Evolutionary conservation across 1,284 basidiomycete genomes (phyloP).

Genomic region (Boletus albobrunnescens): DNA sequence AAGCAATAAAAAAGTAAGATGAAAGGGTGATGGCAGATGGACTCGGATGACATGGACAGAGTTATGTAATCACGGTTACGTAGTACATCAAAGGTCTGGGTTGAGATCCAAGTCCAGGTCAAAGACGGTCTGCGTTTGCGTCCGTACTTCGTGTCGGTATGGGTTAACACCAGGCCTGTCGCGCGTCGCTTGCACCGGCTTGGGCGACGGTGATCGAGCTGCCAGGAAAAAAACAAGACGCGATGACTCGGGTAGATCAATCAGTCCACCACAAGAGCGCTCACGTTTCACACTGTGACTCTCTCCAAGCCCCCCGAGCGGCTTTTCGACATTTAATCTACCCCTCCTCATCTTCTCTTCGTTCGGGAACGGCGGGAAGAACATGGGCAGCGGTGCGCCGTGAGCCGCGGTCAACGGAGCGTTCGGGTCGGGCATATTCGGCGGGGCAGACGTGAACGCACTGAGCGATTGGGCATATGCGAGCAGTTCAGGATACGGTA

Average conservation of each 20-base stretch:
- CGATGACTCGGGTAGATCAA: conserved; percentile 1
- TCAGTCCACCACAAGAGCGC: conserved; percentile 24
- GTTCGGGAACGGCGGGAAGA: conserved; percentile 83
- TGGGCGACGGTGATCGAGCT: conserved; percentile 55
- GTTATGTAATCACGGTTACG: conserved; percentile 27
- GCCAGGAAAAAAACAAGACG: background rate
- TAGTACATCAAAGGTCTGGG: conserved; percentile 54
- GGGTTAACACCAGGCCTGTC: conserved; percentile 54
- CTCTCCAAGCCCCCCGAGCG: conserved; percentile 70
- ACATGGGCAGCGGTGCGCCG: conserved; percentile 66
- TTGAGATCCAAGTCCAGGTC: conserved; percentile 77
- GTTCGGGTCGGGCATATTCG: conserved; percentile 67
- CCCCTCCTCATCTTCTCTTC: conserved; percentile 83
- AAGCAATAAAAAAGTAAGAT: conserved; percentile 22
- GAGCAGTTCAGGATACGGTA: conserved; percentile 75
- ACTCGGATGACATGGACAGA: too few species aligned
- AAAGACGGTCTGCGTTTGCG: conserved; percentile 57
- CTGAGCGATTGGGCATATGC: conserved; percentile 77
- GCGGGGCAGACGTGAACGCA: conserved; percentile 78
- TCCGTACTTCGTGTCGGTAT: conserved; percentile 62
- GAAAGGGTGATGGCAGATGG: too few species aligned
- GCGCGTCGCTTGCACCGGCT: conserved; percentile 43
- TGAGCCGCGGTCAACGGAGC: conserved; percentile 43
- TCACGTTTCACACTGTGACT: conserved; percentile 73
- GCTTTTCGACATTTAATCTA: conserved; percentile 70